Conservation (phyloP, 768 basidiomycete genomes). For the Boletus sensibilis region DNA sequence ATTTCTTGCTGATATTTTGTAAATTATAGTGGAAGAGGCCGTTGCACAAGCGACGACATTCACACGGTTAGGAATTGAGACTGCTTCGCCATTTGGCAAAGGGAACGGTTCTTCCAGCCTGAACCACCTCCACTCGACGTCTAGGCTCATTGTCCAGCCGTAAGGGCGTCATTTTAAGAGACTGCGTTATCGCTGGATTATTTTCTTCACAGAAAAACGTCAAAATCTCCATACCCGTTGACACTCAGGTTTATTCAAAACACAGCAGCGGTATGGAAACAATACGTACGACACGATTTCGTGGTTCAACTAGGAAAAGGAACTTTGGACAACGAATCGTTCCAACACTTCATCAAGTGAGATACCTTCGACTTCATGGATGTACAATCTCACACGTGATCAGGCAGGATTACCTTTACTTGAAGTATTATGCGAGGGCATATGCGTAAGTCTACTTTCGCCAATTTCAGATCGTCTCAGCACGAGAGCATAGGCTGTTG, state of each 20-base stretch:
- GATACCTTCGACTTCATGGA: background rate
- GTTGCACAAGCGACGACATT: constrained; percentile 1
- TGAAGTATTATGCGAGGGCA: constrained; percentile 8
- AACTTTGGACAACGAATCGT: background rate
- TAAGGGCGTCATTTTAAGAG: background rate
- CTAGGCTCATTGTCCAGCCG: constrained; percentile 1
- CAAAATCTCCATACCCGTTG: background rate
- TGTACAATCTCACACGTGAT: background rate
- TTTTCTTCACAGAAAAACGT: background rate
- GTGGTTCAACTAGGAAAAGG: constrained; percentile 4
- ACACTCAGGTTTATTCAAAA: background rate
- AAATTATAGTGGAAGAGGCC: background rate
- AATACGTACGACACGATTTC: constrained; percentile 1
- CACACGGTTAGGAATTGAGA: background rate
- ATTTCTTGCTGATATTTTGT: background rate
- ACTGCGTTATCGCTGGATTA: background rate
- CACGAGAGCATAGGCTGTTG: background rate
- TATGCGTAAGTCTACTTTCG: constrained; percentile 1
- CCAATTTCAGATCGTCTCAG: background rate
- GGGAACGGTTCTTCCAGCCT: background rate
- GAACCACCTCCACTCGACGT: background rate
- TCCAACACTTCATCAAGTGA: constrained; percentile 5
- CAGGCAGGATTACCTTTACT: constrained; percentile 3
- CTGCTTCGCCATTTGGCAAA: background rate
- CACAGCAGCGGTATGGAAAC: constrained; percentile 1